Base-by-base conservation (phyloP, 495 filamentous ascomycete species). In the Talaromyces liani region DNA sequence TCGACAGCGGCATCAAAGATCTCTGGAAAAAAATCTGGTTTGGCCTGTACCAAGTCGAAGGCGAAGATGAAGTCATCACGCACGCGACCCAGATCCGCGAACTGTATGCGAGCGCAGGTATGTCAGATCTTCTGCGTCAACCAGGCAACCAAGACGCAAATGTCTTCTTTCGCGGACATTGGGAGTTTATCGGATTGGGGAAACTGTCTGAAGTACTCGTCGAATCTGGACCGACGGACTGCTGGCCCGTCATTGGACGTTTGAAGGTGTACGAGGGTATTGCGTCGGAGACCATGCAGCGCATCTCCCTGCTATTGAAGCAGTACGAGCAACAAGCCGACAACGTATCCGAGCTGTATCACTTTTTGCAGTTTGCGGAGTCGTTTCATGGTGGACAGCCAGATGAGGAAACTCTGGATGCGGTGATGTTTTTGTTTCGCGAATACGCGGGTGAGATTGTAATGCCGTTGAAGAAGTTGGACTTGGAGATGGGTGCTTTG, bases 21-120 rank as follows among this genome's bases (percentile, higher is more conserved):
- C 33, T n/a, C n/a, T 71, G 67, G 67, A 70, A 59, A 29, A 62
- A 58, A 8, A 63, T 68, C 22, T 70, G 69, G 67, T 53, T 70
- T 9, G 69, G 66, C 5, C 62, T 73, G 7, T 70, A 67, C 41
- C 64, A 70, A 47, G 55, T 67, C 9, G 51, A 70, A 22, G 55
- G 65, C 16, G 39, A n/a, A 10, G 18, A 61, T 3, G 61, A 36
- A 57, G 62, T 39, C 14, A 56, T 18, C 70, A 70, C 36, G 47
- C 60, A 16, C 58, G 67, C 12, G 54, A 27, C 22, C 12, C 3
- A 65, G 7, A 53, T 72, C 2, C 41, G 66, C 14, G 62, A 65
- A 4, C 65, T 72, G 10, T 70, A 64, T 20, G 49, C 60, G 0
- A 65, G 70, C 8, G 62, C 68, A 0, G 68, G 68, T 2, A 41